Base-by-base conservation (phyloP, 2,329 filamentous ascomycete genomes). In the Aureobasidium zeae region DNA sequence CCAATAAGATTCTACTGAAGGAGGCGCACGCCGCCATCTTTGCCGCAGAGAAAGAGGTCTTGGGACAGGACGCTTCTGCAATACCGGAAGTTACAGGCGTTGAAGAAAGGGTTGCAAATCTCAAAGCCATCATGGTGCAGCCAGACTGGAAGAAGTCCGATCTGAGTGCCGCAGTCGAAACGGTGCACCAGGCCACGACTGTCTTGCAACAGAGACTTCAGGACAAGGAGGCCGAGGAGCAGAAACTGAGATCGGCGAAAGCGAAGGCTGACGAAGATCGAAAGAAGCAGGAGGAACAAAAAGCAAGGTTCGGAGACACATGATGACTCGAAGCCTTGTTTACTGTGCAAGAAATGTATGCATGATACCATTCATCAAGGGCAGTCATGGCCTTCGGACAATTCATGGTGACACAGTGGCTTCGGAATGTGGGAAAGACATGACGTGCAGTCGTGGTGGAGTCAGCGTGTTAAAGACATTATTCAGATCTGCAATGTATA, bases 1-100 rank as follows among this genome's bases (percentile, higher is more conserved):
- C 55, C 1, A 52, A 58, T 16, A 58, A 59, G 25, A 24, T 51
- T 1, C 50, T 61, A 8, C 38, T 61, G 38, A 55, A 52, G 13
- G 46, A 58, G 6, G 59, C 60, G 1, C 60, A 63, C 36, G 58
- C 61, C 34, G 58, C 57, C 13, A 60, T 62, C 34, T 60, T 62
- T 19, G 54, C 53, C 1, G 58, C 52, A 9, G 59, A 62, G 38
- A 59, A 57, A 28, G 56, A 57, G n/a, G 48, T 59, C 2, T 43
- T 58, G 2, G 53, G 54, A 13, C 38, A 45, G 4, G 49, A 48
- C 16, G 47, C 45, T 10, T 28, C 39, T 2, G 33, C 46, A 4
- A 26, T 33, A 8, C 45, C 49, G 3, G 55, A 59, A 20, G 22
- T 57, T 20, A 44, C 48, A n/a, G 38, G 29, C 2, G 47, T 61